phyloP scores from a whole-genome alignment of 805 yeast species.

The Candida easanensis region DNA sequence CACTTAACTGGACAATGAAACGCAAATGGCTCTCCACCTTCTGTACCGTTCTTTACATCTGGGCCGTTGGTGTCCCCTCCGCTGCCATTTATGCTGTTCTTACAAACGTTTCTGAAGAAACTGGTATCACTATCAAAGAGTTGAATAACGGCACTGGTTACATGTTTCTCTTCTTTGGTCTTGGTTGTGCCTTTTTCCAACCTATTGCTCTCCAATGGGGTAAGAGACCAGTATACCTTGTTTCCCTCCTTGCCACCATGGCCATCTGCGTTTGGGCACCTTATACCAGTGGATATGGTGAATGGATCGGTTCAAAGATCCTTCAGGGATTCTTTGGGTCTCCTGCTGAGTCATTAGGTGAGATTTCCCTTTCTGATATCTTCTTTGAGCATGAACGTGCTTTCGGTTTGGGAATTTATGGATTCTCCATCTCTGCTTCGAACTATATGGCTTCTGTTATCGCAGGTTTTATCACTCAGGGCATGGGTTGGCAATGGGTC shows the following conservation, averaged over 20 bases:
- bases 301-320: constrained; percentile 38
- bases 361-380: constrained; percentile 46
- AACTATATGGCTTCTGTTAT: constrained; percentile 57
- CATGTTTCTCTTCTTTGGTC: constrained; percentile 47
- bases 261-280: constrained; percentile 43
- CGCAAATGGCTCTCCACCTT: constrained; percentile 47
- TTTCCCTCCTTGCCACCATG: constrained; percentile 38
- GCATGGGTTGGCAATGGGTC: constrained; percentile 52
- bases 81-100: constrained; percentile 47
- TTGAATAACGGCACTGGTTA: constrained; percentile 50
- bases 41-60: constrained; percentile 41
- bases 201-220: constrained; percentile 50
- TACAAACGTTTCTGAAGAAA: constrained; percentile 33
- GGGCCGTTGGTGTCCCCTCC: constrained; percentile 44
- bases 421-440: constrained; percentile 50
- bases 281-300: constrained; percentile 32
- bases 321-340: constrained; percentile 37
- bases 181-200: constrained; percentile 48
- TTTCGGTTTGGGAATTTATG: constrained; percentile 46
- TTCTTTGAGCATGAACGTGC: constrained; percentile 52
- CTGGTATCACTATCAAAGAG: constrained; percentile 36
- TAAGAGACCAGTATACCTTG: constrained; percentile 41
- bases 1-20: constrained; percentile 54
- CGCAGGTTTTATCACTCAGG: constrained; percentile 54
- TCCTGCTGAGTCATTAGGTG: constrained; percentile 48